phyloP scores from a whole-genome alignment of 768 basidiomycete species.

The Boletus speciosus region DNA sequence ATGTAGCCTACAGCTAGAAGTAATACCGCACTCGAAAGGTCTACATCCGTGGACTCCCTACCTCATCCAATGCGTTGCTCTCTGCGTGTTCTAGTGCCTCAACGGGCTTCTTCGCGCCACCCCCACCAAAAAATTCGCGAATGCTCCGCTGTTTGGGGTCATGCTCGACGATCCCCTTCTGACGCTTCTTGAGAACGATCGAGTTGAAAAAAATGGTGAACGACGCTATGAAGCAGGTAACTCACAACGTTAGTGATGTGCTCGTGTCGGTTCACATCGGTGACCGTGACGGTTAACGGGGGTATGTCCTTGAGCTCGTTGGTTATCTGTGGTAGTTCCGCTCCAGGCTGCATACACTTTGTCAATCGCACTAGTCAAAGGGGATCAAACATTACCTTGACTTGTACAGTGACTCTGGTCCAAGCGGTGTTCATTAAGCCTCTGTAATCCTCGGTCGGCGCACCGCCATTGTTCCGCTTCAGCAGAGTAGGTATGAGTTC shows the following conservation, averaged over 20 bases:
- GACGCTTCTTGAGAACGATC: conserved; percentile 48
- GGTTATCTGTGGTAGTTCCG: conserved; percentile 17
- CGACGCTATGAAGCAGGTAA: conserved; percentile 2
- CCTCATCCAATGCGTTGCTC: conserved; percentile 32
- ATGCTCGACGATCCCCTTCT: conserved; percentile 74
- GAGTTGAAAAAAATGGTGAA: not conserved
- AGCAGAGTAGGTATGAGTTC: conserved; percentile 55
- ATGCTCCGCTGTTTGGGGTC: conserved; percentile 78
- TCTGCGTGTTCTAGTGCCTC: conserved; percentile 16
- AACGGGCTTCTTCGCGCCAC: conserved; percentile 7
- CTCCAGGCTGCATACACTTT: conserved; percentile 27
- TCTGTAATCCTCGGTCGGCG: conserved; percentile 33
- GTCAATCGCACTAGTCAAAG: not conserved
- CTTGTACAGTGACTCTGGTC: conserved; percentile 52
- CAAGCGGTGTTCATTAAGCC: conserved; percentile 70
- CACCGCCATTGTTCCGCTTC: conserved; percentile 36
- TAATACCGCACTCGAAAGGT: not conserved
- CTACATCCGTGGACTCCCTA: not conserved
- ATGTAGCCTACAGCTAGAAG: conserved; percentile 10
- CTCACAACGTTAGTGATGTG: conserved; percentile 59
- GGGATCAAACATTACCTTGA: conserved; percentile 37
- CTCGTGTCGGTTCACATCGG: conserved; percentile 51
- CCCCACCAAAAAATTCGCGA: conserved; percentile 63
- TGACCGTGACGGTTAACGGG: conserved; percentile 42
- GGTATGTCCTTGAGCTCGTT: conserved; percentile 26